phyloP scores from a whole-genome alignment of 2,329 filamentous ascomycete genomes.

The Colletotrichum noveboracense region DNA sequence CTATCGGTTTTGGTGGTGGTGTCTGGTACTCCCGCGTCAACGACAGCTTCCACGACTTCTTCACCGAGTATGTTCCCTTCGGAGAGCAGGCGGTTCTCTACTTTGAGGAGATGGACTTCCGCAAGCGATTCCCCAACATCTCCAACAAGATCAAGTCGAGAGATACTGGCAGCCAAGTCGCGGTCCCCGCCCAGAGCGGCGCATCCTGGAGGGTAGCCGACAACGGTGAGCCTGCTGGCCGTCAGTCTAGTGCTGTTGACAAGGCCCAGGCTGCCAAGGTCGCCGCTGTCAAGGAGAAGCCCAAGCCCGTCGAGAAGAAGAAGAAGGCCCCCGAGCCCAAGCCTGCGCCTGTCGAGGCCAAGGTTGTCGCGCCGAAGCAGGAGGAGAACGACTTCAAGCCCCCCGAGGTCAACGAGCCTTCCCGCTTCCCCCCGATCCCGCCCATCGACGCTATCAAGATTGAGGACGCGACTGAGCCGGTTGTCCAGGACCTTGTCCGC shows the following conservation, averaged over 20 bases:
- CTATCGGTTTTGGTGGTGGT: slow-evolving; percentile 82
- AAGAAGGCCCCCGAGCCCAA: slow-evolving; percentile 5
- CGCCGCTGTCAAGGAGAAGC: slow-evolving; percentile 30
- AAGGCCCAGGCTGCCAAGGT: slow-evolving; percentile 36
- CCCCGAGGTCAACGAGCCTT: slow-evolving; percentile 71
- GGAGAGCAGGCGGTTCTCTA: slow-evolving; percentile 95
- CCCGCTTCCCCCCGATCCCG: slow-evolving; percentile 65
- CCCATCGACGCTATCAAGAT: slow-evolving; percentile 82
- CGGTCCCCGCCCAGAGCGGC: slow-evolving; percentile 84
- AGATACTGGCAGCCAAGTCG: slow-evolving; percentile 74
- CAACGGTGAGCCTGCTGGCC: slow-evolving; percentile 58
- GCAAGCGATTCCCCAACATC: slow-evolving; percentile 75
- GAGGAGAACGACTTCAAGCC: slow-evolving; percentile 49
- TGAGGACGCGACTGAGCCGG: slow-evolving; percentile 78
- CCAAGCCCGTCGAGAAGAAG: slow-evolving; percentile 30
- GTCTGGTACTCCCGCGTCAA: slow-evolving; percentile 92
- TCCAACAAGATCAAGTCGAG: slow-evolving; percentile 44
- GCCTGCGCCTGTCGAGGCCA: slow-evolving; percentile 32
- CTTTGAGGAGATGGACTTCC: slow-evolving; percentile 93
- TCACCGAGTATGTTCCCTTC: slow-evolving; percentile 94
- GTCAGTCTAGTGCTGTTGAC: slow-evolving; percentile 66
- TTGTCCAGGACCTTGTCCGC: slow-evolving; percentile 92
- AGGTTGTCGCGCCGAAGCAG: slow-evolving; percentile 30
- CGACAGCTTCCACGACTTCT: slow-evolving; percentile 99
- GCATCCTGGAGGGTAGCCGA: slow-evolving; percentile 80